These are phyloP conservation scores for Penicillium sclerotiorum DNA, from an alignment of 2,329 filamentous ascomycete genomes.

Conservation along the genomic window DNA sequence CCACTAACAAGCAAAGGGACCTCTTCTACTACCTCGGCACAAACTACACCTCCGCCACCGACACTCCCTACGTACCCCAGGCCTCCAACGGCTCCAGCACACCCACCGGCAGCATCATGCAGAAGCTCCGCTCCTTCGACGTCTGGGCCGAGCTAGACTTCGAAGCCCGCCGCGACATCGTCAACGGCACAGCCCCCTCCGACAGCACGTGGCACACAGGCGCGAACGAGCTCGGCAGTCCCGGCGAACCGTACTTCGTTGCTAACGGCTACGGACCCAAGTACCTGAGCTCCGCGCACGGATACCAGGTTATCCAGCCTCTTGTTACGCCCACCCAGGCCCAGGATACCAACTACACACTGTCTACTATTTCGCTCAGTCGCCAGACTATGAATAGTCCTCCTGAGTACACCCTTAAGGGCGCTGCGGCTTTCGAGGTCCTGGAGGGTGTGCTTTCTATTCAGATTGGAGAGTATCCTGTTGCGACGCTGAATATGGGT, in stretches of 20 bases:
- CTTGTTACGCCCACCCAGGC: constrained; percentile 47
- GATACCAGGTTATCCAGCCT: constrained; percentile 50
- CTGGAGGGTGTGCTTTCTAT: constrained; percentile 42
- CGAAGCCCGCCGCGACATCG: constrained; percentile 42
- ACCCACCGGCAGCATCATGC: constrained; percentile 35
- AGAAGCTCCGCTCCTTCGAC: constrained; percentile 44
- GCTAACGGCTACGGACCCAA: constrained; percentile 53
- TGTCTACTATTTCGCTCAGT: constrained; percentile 48
- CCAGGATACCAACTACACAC: constrained; percentile 44
- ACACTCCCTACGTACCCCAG: constrained; percentile 42
- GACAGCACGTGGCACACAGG: constrained; percentile 43
- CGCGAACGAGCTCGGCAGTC: constrained; percentile 37
- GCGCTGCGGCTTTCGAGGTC: constrained; percentile 44
- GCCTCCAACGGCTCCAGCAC: constrained; percentile 30
- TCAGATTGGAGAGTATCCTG: constrained; percentile 33
- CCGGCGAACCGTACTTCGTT: constrained; percentile 44
- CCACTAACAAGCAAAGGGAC: constrained; percentile 20
- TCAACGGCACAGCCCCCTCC: constrained; percentile 46
- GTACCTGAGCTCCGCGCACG: constrained; percentile 43
- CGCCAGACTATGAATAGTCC: constrained; percentile 26
- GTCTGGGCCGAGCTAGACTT: constrained; percentile 49
- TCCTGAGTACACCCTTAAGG: constrained; percentile 26
- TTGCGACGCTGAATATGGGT: constrained; percentile 35
- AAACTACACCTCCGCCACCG: constrained; percentile 39
- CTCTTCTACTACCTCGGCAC: constrained; percentile 47